Percentiles rank a stretch among this genome's conserved stretches.
Evolutionary conservation across 371 early-diverging fungal genomes (phyloP).

Genomic region (Mortierella sp.): DNA sequence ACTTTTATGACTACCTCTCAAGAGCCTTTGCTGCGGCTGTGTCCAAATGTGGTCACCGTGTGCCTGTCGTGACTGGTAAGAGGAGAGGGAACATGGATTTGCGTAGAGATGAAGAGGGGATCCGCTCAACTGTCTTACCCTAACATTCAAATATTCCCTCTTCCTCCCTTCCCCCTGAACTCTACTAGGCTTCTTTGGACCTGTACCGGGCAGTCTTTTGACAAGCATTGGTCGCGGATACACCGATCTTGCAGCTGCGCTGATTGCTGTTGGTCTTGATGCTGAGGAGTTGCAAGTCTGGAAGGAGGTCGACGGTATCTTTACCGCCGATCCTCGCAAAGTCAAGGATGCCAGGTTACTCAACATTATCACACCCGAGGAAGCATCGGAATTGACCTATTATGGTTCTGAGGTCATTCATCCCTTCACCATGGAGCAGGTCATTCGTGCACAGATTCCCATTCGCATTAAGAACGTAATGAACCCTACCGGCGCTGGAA

Average conservation of each 20-base stretch:
- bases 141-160: background rate
- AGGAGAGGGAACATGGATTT: background rate
- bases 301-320: slow-evolving; percentile 99
- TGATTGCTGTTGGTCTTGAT: slow-evolving; percentile 89
- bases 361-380: slow-evolving; percentile 94
- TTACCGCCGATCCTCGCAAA: slow-evolving; percentile 98
- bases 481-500: slow-evolving; percentile 90
- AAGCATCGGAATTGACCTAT: slow-evolving; percentile 98
- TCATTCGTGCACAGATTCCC: slow-evolving; percentile 93
- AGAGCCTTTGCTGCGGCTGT: slow-evolving; percentile 74
- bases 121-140: slow-evolving; percentile 1
- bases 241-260: slow-evolving; percentile 96
- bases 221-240: slow-evolving; percentile 97
- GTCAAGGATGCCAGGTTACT: slow-evolving; percentile 91
- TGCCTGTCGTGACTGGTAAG: slow-evolving; percentile 84
- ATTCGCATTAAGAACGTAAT: slow-evolving; percentile 98
- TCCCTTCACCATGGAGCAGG: slow-evolving; percentile 99
- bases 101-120: slow-evolving; percentile 52
- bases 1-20: slow-evolving; percentile 91
- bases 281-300: slow-evolving; percentile 96
- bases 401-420: slow-evolving; percentile 98
- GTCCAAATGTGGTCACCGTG: slow-evolving; percentile 70
- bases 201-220: slow-evolving; percentile 93
- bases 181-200: slow-evolving; percentile 89
- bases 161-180: too few species aligned